Percentiles rank a stretch among this genome's conserved stretches.
These are phyloP conservation scores for Phanerochaete carnosa DNA, from an alignment of 768 basidiomycete species.

Conservation along the genomic window DNA sequence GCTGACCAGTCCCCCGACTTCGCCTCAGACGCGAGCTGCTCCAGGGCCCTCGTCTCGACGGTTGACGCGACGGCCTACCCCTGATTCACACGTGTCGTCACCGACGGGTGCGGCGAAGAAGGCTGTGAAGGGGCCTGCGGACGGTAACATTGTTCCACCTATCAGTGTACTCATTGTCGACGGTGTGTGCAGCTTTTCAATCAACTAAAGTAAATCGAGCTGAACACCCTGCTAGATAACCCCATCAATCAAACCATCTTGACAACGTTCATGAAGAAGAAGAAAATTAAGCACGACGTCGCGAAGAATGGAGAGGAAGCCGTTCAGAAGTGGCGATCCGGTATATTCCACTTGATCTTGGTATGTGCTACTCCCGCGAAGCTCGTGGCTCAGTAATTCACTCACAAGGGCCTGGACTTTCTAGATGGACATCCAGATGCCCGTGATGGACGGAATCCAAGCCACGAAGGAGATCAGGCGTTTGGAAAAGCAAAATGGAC, in stretches of 20 bases:
- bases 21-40: conserved; percentile 22
- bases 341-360: conserved; percentile 92
- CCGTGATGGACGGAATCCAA: conserved; percentile 96
- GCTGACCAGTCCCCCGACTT: conserved; percentile 16
- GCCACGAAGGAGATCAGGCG: conserved; percentile 95
- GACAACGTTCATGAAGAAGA: conserved; percentile 95
- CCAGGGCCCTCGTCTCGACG: conserved; percentile 29
- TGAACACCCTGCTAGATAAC: conserved; percentile 61
- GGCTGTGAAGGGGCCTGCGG: conserved; percentile 42
- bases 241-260: conserved; percentile 98
- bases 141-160: conserved; percentile 84
- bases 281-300: conserved; percentile 91
- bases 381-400: neutral
- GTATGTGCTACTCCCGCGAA: conserved; percentile 43
- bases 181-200: conserved; percentile 48
- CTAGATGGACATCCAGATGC: conserved; percentile 99
- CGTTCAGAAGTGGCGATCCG: conserved; percentile 90
- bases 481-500: conserved; percentile 66
- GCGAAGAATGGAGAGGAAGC: conserved; percentile 96
- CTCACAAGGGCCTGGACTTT: neutral
- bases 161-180: conserved; percentile 98
- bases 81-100: conserved; percentile 25
- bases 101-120: conserved; percentile 39
- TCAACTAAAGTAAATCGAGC: neutral
- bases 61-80: conserved; percentile 28